phyloP scores from a whole-genome alignment of 768 basidiomycete genomes.

The Pleurotus ostreatus region DNA sequence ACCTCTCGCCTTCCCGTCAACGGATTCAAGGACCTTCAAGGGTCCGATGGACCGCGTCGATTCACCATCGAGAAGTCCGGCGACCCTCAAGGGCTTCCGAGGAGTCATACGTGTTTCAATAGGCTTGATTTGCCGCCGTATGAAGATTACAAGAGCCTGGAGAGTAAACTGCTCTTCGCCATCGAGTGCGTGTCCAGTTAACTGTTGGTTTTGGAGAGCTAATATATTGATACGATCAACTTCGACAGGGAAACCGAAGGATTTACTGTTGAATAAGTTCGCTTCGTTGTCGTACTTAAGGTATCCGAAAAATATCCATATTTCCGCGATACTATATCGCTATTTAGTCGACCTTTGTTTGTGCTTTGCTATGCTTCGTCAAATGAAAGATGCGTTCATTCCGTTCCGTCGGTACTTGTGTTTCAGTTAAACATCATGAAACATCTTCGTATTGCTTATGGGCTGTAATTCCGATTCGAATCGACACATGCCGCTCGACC shows the following conservation, averaged over 20 bases:
- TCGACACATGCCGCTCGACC: too few relatives aligned
- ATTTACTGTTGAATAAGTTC: constrained; percentile 56
- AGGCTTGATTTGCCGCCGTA: constrained; percentile 86
- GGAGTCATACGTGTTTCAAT: constrained; percentile 95
- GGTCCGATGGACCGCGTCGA: constrained; percentile 85
- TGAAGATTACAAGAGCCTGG: constrained; percentile 80
- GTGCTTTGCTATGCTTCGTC: too few relatives aligned
- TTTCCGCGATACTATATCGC: too few relatives aligned
- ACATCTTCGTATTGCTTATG: too few relatives aligned
- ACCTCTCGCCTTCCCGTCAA: constrained; percentile 86
- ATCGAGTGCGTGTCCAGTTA: constrained; percentile 57
- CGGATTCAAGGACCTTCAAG: constrained; percentile 93
- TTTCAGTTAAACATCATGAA: too few relatives aligned
- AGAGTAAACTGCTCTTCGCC: constrained; percentile 80
- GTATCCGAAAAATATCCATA: too few relatives aligned
- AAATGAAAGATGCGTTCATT: too few relatives aligned
- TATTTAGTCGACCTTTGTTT: too few relatives aligned
- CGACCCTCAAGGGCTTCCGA: constrained; percentile 81
- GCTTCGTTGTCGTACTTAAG: too few relatives aligned
- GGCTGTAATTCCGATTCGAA: too few relatives aligned
- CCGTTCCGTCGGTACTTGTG: too few relatives aligned
- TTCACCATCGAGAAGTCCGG: constrained; percentile 97
- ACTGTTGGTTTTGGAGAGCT: constrained; percentile 1
- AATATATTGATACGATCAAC: not conserved
- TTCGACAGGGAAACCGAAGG: constrained; percentile 68